A percentile compares a stretch with the other conserved stretches of the same genome.
Evolutionary conservation across 2,329 filamentous ascomycete genomes (phyloP).

Genomic region (Xylaria sp.): DNA sequence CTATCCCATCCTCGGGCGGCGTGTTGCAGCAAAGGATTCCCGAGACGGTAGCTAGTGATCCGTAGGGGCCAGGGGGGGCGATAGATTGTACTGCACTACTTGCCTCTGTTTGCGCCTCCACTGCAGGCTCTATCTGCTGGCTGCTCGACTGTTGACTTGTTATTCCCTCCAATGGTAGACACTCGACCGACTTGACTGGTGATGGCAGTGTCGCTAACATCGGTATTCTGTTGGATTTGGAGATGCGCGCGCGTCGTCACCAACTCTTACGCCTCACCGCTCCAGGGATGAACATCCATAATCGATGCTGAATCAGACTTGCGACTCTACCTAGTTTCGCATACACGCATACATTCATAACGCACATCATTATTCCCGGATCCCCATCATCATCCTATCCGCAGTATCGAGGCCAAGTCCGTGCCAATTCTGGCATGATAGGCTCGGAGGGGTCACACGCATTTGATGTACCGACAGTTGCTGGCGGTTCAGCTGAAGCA

Average conservation of each 20-base stretch:
- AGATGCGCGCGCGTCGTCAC: constrained; percentile 27
- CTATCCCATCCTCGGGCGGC: constrained; percentile 22
- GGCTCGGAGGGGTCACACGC: constrained; percentile 22
- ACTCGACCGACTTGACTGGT: not conserved
- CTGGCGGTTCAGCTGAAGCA: constrained; percentile 25
- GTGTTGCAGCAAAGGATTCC: constrained; percentile 35
- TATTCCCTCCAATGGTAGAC: constrained; percentile 3
- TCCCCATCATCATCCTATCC: constrained; percentile 4
- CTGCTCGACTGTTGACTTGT: constrained; percentile 12
- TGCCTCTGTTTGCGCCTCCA: constrained; percentile 9
- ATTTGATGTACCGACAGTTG: constrained; percentile 15
- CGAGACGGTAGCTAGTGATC: constrained; percentile 32
- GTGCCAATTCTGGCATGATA: constrained; percentile 19
- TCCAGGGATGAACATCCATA: constrained; percentile 15
- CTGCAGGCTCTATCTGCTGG: constrained; percentile 4
- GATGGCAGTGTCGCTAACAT: constrained; percentile 11
- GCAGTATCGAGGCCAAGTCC: constrained; percentile 19
- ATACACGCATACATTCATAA: constrained; percentile 11
- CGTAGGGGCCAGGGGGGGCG: constrained; percentile 16
- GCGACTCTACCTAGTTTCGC: constrained; percentile 25
- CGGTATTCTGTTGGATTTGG: constrained; percentile 14
- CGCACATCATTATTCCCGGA: constrained; percentile 25
- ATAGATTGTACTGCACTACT: constrained; percentile 7
- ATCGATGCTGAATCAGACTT: constrained; percentile 30
- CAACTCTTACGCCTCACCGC: constrained; percentile 24